These are phyloP conservation scores for Rhodamnia rubescens DNA, from an alignment of 345 rosid genomes.

Conservation along the genomic window DNA sequence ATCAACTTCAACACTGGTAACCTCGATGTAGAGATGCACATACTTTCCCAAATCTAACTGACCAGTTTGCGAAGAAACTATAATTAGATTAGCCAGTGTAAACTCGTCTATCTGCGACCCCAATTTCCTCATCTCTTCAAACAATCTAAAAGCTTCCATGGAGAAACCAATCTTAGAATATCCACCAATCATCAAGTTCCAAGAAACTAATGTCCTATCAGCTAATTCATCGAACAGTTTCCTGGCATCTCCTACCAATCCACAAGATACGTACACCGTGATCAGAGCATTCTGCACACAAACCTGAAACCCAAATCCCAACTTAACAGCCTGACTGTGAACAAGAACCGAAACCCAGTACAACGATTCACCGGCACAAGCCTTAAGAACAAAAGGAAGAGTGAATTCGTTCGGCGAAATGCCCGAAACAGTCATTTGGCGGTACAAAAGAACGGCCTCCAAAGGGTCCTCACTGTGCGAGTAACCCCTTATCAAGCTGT, in stretches of 20 bases:
- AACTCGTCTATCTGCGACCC: conserved; percentile 14
- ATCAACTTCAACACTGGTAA: conserved; percentile 14
- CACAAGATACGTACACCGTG: not conserved
- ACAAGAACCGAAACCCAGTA: conserved; percentile 13
- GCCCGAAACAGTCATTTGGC: conserved; percentile 10
- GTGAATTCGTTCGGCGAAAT: conserved; percentile 25
- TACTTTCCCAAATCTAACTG: conserved; percentile 13
- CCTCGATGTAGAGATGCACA: conserved; percentile 18
- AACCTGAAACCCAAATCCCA: conserved; percentile 12
- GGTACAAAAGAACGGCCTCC: conserved; percentile 15
- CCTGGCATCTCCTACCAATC: conserved; percentile 4
- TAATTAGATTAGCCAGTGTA: conserved; percentile 15
- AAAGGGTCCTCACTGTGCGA: conserved; percentile 4
- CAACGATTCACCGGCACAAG: conserved; percentile 4
- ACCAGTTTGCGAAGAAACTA: conserved; percentile 8
- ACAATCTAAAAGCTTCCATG: conserved; percentile 17
- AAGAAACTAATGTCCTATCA: conserved; percentile 21
- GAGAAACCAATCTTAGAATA: conserved; percentile 16
- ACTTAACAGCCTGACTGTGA: conserved; percentile 12
- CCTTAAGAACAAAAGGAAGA: conserved; percentile 28
- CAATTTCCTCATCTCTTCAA: conserved; percentile 14
- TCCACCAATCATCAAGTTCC: conserved; percentile 34
- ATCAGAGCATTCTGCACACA: conserved; percentile 12
- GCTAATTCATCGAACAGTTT: conserved; percentile 22
- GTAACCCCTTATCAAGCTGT: conserved; percentile 17